These are phyloP conservation scores for Begonia fuchsioides DNA, from an alignment of 306 rosid genomes.

Conservation along the genomic window DNA sequence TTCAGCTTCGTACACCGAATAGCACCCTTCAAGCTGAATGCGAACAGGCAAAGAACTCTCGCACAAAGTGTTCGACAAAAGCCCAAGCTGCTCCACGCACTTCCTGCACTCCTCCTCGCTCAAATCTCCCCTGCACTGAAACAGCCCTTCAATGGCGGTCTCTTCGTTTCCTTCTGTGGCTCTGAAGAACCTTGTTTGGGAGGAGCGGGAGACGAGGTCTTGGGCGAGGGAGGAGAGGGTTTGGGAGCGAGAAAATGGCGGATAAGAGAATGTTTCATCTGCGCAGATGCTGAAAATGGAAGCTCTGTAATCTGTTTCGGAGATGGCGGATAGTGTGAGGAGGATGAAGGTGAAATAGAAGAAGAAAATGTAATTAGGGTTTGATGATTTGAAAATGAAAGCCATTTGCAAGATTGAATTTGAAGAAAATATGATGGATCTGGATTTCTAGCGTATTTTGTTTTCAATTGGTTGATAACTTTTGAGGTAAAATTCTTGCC, in stretches of 20 bases:
- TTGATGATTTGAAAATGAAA: too few relatives aligned
- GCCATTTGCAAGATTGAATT: too few relatives aligned
- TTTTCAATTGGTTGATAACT: too few relatives aligned
- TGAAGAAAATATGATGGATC: too few relatives aligned
- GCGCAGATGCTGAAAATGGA: slow-evolving; percentile 45
- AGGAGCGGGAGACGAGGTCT: slow-evolving; percentile 32
- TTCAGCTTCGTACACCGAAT: slow-evolving; percentile 25
- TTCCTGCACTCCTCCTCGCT: slow-evolving; percentile 26
- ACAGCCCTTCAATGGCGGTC: slow-evolving; percentile 27
- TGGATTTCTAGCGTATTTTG: too few relatives aligned
- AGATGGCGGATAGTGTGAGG: slow-evolving; percentile 11
- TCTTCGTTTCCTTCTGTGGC: slow-evolving; percentile 7
- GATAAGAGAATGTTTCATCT: slow-evolving; percentile 15
- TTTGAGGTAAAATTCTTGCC: too few relatives aligned
- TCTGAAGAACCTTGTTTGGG: slow-evolving; percentile 39
- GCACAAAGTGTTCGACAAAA: slow-evolving; percentile 30
- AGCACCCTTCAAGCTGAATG: slow-evolving; percentile 54
- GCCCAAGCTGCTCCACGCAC: slow-evolving; percentile 32
- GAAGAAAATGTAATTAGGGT: neutral
- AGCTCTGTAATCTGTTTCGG: slow-evolving; percentile 20
- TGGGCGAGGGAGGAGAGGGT: slow-evolving; percentile 42
- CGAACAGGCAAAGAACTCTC: slow-evolving; percentile 27
- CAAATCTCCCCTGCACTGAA: slow-evolving; percentile 53
- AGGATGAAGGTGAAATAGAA: slow-evolving; percentile 8
- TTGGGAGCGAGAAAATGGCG: slow-evolving; percentile 13